Conservation (phyloP, 148 eudicot genomes). For the Talinum fruticosum region DNA sequence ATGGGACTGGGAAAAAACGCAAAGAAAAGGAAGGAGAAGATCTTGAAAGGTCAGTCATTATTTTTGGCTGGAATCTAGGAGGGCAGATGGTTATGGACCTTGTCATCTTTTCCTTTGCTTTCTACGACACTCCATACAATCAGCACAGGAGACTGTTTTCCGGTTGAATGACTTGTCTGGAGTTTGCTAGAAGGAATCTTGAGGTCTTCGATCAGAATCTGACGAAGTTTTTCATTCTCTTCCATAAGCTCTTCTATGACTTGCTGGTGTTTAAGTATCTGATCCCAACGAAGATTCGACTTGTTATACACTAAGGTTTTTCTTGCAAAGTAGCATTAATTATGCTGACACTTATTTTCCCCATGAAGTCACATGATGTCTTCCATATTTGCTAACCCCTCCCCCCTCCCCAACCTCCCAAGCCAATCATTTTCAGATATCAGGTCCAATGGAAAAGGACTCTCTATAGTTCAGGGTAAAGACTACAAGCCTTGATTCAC, state of each 20-base stretch:
- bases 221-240: conserved; percentile 85
- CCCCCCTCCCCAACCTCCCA: too few relatives aligned
- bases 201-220: conserved; percentile 71
- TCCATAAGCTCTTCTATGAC: conserved; percentile 74
- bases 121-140: conserved; percentile 84
- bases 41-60: not conserved
- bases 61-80: not conserved
- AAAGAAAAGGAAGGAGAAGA: not conserved
- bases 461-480: not conserved
- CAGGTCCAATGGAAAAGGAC: not conserved
- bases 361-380: too few relatives aligned
- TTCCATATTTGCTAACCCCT: too few relatives aligned
- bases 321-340: not conserved
- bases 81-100: not conserved
- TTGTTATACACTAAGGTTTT: not conserved
- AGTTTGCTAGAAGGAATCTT: conserved; percentile 67
- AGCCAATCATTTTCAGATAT: not conserved
- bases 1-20: too few relatives aligned
- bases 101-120: conserved; percentile 59
- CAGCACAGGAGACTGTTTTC: conserved; percentile 49
- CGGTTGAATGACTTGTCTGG: conserved; percentile 34
- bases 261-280: conserved; percentile 88
- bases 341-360: not conserved
- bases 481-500: not conserved
- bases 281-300: conserved; percentile 6